Evolutionary conservation across 2,329 filamentous ascomycete species (phyloP).

Genomic region (Phialocephala sp.): DNA sequence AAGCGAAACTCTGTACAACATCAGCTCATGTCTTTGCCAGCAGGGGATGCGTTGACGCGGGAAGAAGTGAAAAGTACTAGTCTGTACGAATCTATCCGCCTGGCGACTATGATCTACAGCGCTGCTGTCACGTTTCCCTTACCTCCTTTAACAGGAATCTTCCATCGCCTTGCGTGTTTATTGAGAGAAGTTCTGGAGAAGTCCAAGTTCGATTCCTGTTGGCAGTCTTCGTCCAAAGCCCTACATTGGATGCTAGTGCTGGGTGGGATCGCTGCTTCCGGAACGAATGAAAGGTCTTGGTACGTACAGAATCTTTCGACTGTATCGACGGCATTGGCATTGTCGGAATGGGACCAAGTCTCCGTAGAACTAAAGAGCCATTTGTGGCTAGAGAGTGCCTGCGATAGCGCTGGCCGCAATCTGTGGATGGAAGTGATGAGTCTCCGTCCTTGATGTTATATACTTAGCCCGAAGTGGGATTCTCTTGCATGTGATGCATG

Average conservation of each 20-base stretch:
- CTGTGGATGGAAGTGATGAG: conserved; percentile 21
- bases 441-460: neutral
- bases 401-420: conserved; percentile 18
- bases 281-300: conserved; percentile 15
- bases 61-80: conserved; percentile 18
- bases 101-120: conserved; percentile 22
- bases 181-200: conserved; percentile 14
- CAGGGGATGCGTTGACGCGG: conserved; percentile 14
- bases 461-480: neutral
- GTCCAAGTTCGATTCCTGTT: conserved; percentile 17
- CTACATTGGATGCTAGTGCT: conserved; percentile 23
- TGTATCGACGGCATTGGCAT: conserved; percentile 13
- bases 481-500: no score
- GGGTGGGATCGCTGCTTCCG: conserved; percentile 17
- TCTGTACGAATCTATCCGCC: conserved; percentile 25
- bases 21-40: conserved; percentile 17
- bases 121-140: conserved; percentile 22
- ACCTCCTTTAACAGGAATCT: conserved; percentile 14
- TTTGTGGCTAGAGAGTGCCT: conserved; percentile 23
- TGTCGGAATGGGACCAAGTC: conserved; percentile 17
- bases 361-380: conserved; percentile 7
- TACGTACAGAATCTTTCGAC: conserved; percentile 15
- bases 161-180: conserved; percentile 5
- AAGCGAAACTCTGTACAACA: conserved; percentile 21
- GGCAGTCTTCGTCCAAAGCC: conserved; percentile 15